Evolutionary conservation across 2,329 filamentous ascomycete genomes (phyloP).

Genomic region (Penicillium sp.): DNA sequence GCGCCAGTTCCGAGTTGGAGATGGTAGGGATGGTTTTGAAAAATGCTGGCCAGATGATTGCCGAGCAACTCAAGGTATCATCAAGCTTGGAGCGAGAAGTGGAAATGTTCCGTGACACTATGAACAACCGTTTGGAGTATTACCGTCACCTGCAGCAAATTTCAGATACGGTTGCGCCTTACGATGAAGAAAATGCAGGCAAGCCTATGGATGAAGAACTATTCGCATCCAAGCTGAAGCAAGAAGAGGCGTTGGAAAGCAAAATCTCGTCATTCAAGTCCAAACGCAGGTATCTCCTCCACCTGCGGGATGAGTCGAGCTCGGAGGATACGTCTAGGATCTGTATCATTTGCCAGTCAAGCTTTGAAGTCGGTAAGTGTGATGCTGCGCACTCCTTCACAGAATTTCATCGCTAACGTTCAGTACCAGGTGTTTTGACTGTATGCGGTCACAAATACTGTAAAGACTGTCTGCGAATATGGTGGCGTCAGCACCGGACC

Average conservation of each 20-base stretch:
- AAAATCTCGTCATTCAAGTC: constrained; percentile 68
- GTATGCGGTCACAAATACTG: constrained; percentile 92
- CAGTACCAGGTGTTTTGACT: constrained; percentile 56
- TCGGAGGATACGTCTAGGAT: constrained; percentile 65
- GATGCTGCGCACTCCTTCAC: neutral
- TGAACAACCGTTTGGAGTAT: constrained; percentile 86
- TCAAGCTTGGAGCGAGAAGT: constrained; percentile 65
- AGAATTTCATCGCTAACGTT: constrained; percentile 8
- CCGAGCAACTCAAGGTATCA: constrained; percentile 57
- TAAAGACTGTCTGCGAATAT: constrained; percentile 79
- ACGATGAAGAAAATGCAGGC: constrained; percentile 65
- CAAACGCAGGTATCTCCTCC: constrained; percentile 75
- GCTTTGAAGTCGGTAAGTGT: constrained; percentile 77
- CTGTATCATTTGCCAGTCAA: constrained; percentile 83
- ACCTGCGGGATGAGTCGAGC: constrained; percentile 65
- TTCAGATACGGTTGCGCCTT: constrained; percentile 83
- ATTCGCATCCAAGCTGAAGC: constrained; percentile 44
- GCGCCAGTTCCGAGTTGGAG: constrained; percentile 65
- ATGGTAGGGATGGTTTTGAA: constrained; percentile 69
- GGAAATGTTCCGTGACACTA: constrained; percentile 73
- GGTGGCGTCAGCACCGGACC: constrained; percentile 74
- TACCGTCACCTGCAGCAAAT: constrained; percentile 88
- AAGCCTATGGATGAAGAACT: constrained; percentile 59
- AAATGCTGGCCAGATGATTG: constrained; percentile 58
- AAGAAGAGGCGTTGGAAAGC: constrained; percentile 58